Evolutionary conservation across 116 monocot species (phyloP), one percentile per base, ranked within the genome.

Genomic region (Dioscorea cayenensis): DNA sequence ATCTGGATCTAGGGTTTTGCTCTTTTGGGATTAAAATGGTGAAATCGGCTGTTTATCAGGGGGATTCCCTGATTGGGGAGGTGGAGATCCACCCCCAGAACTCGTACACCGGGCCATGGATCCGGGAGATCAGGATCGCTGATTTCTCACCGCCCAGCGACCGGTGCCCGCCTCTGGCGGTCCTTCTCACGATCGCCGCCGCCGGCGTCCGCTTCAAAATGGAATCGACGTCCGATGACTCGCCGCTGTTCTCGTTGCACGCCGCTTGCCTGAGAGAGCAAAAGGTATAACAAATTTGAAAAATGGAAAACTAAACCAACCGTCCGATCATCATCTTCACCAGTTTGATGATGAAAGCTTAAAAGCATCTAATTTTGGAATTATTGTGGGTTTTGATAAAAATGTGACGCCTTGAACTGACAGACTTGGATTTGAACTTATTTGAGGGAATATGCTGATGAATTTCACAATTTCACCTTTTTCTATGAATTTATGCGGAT

Each of bases 151-250:
- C 68, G 22, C 78, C 89, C 20, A 99, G 99, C 74, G 94, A 89
- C 65, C 88, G 99, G 20, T 99, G 99, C 72, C 87, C 87, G 66
- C 94, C 99, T 59, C 94, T 99, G 36, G 91, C 99, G 51, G 89
- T 99, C 28, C 83, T 99, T 36, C 89, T 90, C 74, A 85, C 87
- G 71, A 83, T 99, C 72, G 80, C 91, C 66, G 51, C 81, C 7
- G 77, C 69, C 28, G 90, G 86, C 25, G 71, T 83, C 76, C 77
- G 76, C 72, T 83, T 90, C 90, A 86, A 80, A 72, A 87, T 94
- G 87, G 99, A 99, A 76, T 86, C 89, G 1, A 83, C 70, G 6
- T 13, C 75, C 2, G 80, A 82, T 25, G 72, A 81, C 22, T 79
- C 81, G 67, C 84, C 77, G 18, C 66, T 94, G 71, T 81, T 81